phyloP scores from a whole-genome alignment of 192 early-diverging fungal species.

The Dispira simplex region DNA sequence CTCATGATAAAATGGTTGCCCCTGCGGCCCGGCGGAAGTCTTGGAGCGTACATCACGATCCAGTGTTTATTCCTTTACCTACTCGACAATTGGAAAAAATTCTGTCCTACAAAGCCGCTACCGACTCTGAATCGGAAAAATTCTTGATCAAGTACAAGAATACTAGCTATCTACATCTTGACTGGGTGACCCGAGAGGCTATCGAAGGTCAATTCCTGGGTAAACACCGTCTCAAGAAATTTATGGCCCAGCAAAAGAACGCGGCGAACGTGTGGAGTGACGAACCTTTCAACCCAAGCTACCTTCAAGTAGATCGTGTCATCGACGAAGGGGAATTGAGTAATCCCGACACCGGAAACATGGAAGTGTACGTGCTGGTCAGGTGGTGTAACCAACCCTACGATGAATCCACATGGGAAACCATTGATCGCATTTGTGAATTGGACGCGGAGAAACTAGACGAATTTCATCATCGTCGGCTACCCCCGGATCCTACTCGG shows the following conservation, averaged over 20 bases:
- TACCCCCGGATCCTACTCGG: slow-evolving; percentile 36
- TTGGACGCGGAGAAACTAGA: slow-evolving; percentile 43
- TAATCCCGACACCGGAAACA: slow-evolving; percentile 28
- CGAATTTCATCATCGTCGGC: slow-evolving; percentile 44
- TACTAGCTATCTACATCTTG: slow-evolving; percentile 52
- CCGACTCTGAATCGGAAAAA: slow-evolving; percentile 33
- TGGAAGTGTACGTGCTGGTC: slow-evolving; percentile 48
- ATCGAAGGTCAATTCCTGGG: slow-evolving; percentile 37
- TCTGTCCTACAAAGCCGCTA: slow-evolving; percentile 27
- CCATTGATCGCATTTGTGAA: slow-evolving; percentile 32
- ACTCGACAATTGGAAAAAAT: slow-evolving; percentile 33
- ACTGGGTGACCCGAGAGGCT: slow-evolving; percentile 43
- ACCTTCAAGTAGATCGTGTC: slow-evolving; percentile 56
- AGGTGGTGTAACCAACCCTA: slow-evolving; percentile 63
- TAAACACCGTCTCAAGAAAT: slow-evolving; percentile 57
- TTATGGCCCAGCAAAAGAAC: slow-evolving; percentile 44
- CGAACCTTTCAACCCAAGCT: slow-evolving; percentile 33
- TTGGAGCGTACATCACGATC: slow-evolving; percentile 20
- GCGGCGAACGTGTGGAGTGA: slow-evolving; percentile 39
- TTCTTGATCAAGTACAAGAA: slow-evolving; percentile 72
- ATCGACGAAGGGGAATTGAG: slow-evolving; percentile 68
- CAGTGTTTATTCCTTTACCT: slow-evolving; percentile 37
- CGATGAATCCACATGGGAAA: slow-evolving; percentile 62
- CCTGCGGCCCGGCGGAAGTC: not conserved
- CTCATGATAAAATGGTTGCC: no score